Percentiles rank a stretch among this genome's conserved stretches.
Conservation (phyloP, 2,329 filamentous ascomycete genomes). For the Rhynchosporium secalis region DNA sequence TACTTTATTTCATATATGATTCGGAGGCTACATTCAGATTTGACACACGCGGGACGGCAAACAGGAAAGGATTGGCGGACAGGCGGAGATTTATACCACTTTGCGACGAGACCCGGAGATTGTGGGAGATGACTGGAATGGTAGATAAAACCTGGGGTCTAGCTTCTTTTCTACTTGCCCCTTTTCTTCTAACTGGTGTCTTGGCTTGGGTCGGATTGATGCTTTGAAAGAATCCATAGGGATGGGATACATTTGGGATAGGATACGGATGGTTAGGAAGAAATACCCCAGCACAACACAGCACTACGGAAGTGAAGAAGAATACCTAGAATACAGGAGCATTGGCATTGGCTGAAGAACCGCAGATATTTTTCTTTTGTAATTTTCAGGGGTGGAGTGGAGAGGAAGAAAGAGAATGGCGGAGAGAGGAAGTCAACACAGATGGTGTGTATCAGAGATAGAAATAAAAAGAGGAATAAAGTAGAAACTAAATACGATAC, state of each 20-base stretch:
- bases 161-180: not conserved
- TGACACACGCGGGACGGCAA: not conserved
- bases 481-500: no score
- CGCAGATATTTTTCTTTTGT: not conserved
- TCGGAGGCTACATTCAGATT: constrained; percentile 4
- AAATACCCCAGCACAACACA: constrained; percentile 12
- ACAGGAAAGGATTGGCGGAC: not conserved
- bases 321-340: not conserved
- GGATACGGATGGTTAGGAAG: not conserved
- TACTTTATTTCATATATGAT: not conserved
- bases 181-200: not conserved
- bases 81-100: not conserved
- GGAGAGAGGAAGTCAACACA: no score
- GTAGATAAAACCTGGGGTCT: not conserved
- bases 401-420: no score
- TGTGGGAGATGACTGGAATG: not conserved
- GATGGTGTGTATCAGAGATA: no score
- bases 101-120: not conserved
- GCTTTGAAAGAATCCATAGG: not conserved
- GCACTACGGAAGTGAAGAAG: not conserved
- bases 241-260: not conserved
- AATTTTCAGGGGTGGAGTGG: no score
- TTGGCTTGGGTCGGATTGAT: not conserved
- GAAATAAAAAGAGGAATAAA: no score
- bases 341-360: not conserved